Evolutionary conservation across 176 grass and related monocot species (phyloP).

Genomic region (Thalia dealbata): DNA sequence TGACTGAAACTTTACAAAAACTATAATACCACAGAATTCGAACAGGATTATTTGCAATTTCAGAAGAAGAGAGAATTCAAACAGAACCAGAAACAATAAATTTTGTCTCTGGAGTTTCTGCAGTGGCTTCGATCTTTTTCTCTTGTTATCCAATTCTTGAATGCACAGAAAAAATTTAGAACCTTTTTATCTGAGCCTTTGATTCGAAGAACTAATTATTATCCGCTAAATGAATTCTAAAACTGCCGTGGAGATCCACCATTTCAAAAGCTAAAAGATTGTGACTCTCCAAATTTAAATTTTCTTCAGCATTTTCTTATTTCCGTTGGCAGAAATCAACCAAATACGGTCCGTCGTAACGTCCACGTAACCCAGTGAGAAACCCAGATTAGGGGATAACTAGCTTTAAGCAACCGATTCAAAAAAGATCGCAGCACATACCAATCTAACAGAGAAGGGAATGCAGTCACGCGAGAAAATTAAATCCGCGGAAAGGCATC

Average conservation of each 20-base stretch:
- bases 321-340: background rate
- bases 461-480: background rate
- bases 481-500: background rate
- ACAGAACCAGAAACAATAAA: too few species aligned
- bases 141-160: too few species aligned
- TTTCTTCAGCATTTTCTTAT: background rate
- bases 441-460: background rate
- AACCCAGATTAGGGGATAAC: background rate
- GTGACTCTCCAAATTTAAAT: background rate
- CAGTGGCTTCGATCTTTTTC: too few species aligned
- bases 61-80: too few species aligned
- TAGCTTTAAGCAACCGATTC: background rate
- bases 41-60: too few species aligned
- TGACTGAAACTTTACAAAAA: too few species aligned
- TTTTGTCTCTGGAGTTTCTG: too few species aligned
- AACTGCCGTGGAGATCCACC: background rate
- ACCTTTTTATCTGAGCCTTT: too few species aligned
- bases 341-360: background rate
- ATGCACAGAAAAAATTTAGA: too few species aligned
- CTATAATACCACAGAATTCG: too few species aligned
- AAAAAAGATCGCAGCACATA: background rate
- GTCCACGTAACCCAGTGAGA: background rate
- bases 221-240: background rate
- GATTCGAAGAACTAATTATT: background rate
- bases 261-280: background rate